Evolutionary conservation across 148 eudicot species (phyloP).

Genomic region (Chenopodium quinoa): DNA sequence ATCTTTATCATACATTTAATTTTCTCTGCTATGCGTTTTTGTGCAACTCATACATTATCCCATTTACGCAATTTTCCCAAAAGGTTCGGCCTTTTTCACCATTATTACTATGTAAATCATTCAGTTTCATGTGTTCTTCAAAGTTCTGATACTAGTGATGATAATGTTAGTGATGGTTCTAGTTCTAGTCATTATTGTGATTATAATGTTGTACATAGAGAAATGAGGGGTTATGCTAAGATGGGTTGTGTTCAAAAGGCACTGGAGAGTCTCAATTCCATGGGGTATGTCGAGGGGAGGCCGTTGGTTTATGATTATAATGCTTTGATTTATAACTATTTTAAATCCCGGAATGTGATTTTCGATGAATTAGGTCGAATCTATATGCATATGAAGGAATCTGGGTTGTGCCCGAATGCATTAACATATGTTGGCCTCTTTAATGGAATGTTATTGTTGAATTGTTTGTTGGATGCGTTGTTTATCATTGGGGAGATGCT

Average conservation of each 20-base stretch:
- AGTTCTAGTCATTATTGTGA: conserved; percentile 22
- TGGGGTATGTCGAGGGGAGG: conserved; percentile 34
- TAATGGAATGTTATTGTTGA: conserved; percentile 44
- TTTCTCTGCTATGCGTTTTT: conserved; percentile 17
- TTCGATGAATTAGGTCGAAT: conserved; percentile 35
- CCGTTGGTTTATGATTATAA: conserved; percentile 53
- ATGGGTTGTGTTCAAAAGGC: conserved; percentile 44
- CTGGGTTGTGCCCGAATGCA: conserved; percentile 48
- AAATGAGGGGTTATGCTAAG: conserved; percentile 41
- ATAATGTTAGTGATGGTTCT: background rate
- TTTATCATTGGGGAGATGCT: conserved; percentile 44
- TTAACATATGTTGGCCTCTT: conserved; percentile 41
- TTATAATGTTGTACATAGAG: conserved; percentile 30
- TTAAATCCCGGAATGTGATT: conserved; percentile 38
- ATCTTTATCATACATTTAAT: background rate
- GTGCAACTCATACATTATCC: background rate
- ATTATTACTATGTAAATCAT: conserved; percentile 14
- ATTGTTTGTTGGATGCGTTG: conserved; percentile 30
- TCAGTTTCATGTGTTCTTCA: conserved; percentile 32
- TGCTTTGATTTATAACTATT: conserved; percentile 43
- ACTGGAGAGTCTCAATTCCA: conserved; percentile 34
- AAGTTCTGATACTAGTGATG: conserved; percentile 24
- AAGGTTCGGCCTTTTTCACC: conserved; percentile 11
- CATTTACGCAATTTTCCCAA: conserved; percentile 7
- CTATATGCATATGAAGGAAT: conserved; percentile 35